Conservation (phyloP, 2,329 filamentous ascomycete genomes). For the Neurospora sp. region DNA sequence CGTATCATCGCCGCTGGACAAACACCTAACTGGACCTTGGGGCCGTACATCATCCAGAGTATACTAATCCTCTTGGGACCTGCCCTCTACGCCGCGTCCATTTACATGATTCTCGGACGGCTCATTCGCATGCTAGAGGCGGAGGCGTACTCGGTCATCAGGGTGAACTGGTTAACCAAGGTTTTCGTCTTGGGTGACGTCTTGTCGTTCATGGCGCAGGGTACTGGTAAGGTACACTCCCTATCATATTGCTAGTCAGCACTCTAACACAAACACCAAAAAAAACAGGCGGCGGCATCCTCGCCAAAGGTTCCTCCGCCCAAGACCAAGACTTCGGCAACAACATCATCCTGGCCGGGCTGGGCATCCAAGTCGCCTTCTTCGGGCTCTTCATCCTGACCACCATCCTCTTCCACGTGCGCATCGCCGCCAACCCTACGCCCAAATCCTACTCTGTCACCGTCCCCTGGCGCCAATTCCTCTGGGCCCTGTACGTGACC, state of each 20-base stretch:
- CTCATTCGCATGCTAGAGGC: conserved; percentile 28
- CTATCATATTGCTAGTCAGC: neutral
- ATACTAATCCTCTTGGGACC: conserved; percentile 32
- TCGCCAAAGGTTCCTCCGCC: conserved; percentile 20
- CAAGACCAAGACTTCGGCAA: conserved; percentile 26
- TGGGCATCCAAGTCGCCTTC: conserved; percentile 38
- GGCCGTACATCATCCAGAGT: conserved; percentile 28
- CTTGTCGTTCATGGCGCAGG: conserved; percentile 35
- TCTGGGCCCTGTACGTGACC: conserved; percentile 32
- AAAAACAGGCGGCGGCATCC: conserved; percentile 29
- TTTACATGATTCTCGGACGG: conserved; percentile 36
- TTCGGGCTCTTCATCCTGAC: conserved; percentile 39
- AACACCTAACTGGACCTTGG: conserved; percentile 28
- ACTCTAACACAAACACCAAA: neutral
- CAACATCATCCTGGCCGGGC: conserved; percentile 35
- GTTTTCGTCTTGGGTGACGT: conserved; percentile 41
- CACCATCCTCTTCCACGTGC: conserved; percentile 34
- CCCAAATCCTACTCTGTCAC: conserved; percentile 10
- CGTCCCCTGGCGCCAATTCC: conserved; percentile 16
- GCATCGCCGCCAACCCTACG: conserved; percentile 27
- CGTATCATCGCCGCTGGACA: conserved; percentile 32
- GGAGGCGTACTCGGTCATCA: conserved; percentile 31
- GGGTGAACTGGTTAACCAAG: conserved; percentile 34
- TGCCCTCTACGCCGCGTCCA: conserved; percentile 31
- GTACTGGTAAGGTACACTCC: conserved; percentile 23